Conservation (phyloP, 2,329 filamentous ascomycete species). For the Tricladium varicosporioides region DNA sequence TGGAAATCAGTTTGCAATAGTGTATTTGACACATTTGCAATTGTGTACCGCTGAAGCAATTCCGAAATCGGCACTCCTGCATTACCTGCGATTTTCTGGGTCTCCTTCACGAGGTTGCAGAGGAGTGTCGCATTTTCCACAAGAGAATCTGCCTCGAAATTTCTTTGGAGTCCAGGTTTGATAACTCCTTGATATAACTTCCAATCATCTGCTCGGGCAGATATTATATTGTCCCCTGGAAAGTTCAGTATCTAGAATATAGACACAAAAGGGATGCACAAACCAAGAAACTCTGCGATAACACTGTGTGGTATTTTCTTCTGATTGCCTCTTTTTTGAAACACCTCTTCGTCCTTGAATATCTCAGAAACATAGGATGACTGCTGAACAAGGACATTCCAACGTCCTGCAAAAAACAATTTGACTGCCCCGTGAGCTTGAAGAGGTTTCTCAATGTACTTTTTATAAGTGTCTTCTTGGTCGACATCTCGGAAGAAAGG, state of each 20-base stretch:
- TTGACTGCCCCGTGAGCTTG: constrained; percentile 4
- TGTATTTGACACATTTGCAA: constrained; percentile 7
- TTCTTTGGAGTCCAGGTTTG: constrained; percentile 5
- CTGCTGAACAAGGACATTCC: constrained; percentile 4
- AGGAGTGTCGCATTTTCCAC: constrained; percentile 5
- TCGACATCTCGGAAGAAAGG: constrained; percentile 9
- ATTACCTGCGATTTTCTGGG: not conserved
- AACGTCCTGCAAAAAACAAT: constrained; percentile 4
- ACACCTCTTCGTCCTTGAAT: constrained; percentile 9
- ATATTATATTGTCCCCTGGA: constrained; percentile 7
- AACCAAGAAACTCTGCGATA: constrained; percentile 3
- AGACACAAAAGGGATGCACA: not conserved
- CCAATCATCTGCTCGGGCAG: not conserved
- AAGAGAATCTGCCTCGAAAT: constrained; percentile 1
- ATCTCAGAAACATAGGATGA: constrained; percentile 1
- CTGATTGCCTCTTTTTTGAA: constrained; percentile 9
- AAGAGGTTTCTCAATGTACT: constrained; percentile 1
- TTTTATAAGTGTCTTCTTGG: constrained; percentile 2
- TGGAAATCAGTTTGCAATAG: constrained; percentile 7
- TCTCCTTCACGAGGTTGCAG: not conserved
- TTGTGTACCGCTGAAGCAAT: constrained; percentile 9
- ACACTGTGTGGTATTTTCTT: constrained; percentile 9
- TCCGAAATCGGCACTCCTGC: constrained; percentile 2
- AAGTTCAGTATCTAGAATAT: not conserved
- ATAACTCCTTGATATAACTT: constrained; percentile 5